Evolutionary conservation across 257 asterid genomes (phyloP), one percentile per base, ranked within the genome.

Genomic region (Rehmannia glutinosa): DNA sequence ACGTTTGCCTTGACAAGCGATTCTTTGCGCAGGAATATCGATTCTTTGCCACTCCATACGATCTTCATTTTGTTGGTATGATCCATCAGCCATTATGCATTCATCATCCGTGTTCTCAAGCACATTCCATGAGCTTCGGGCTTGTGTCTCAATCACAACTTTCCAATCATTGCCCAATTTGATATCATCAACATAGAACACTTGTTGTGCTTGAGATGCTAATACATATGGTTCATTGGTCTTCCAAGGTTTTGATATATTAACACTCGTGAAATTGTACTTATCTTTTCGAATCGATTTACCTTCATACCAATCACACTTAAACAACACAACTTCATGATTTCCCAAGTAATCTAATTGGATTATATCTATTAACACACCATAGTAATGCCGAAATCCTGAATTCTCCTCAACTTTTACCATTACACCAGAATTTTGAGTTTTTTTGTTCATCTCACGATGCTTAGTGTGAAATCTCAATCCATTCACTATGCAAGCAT

Each of bases 401-500:
- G 38, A 23, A 2, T 24, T 4, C 11, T 56, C 63, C 11, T 8
- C 42, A 27, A 28, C 43, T 56, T 56, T 56, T 7, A 28, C 49
- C 2, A 38, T 33, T 17, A 59, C 66, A 35, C 66, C 50, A 4
- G 11, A 59, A 35, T 35, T 35, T 11, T 59, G 66, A 19, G 66
- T 59, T 59, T 12, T 59, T 16, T 20, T 59, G 17, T 20, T 19
- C 2, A 57, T 30, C 4, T 57, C 64, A 32, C 46, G n/a, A 1
- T 33, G 19, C 32, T 19, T 30, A 9, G 66, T 61, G 21, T 61
- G 67, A 41, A 61, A 61, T 21, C 20, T 3, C 12, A 61, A 39
- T 13, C 67, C 67, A 61, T 61, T 61, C 52, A 61, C 67, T 38
- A 61, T 15, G 21, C 67, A 61, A 61, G 36, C 51, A 36, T 61